phyloP scores from a whole-genome alignment of 257 asterid genomes.

The Primulina huaijiensis region DNA sequence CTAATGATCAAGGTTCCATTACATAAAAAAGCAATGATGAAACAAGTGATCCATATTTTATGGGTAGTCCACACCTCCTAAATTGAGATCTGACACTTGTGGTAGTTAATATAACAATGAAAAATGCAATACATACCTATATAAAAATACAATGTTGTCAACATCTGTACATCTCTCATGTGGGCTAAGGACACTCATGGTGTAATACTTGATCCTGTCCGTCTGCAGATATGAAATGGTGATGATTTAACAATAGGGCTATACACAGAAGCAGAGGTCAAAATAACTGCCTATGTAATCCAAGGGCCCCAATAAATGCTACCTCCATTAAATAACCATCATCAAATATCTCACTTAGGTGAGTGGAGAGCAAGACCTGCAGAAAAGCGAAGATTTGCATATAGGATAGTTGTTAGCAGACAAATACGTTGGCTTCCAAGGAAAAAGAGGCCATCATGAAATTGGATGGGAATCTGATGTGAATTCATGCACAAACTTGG shows the following conservation, averaged over 20 bases:
- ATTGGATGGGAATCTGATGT: slow-evolving; percentile 5
- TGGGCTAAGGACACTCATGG: slow-evolving; percentile 95
- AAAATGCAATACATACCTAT: slow-evolving; percentile 48
- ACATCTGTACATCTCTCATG: slow-evolving; percentile 48
- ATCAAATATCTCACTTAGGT: slow-evolving; percentile 86
- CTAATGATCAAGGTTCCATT: no score
- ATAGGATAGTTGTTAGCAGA: neutral
- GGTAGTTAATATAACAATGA: neutral
- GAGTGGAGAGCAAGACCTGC: slow-evolving; percentile 93
- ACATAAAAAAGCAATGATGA: no score
- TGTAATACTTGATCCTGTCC: slow-evolving; percentile 68
- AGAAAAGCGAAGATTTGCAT: slow-evolving; percentile 25
- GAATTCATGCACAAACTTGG: neutral
- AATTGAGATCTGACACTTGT: neutral
- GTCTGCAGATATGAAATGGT: slow-evolving; percentile 50
- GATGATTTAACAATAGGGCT: slow-evolving; percentile 20
- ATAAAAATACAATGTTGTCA: slow-evolving; percentile 80
- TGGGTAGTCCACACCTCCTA: neutral
- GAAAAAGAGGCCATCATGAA: slow-evolving; percentile 3
- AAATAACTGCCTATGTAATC: slow-evolving; percentile 22
- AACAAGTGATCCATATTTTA: neutral
- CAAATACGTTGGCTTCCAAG: neutral
- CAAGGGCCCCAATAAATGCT: slow-evolving; percentile 25
- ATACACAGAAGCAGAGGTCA: slow-evolving; percentile 24
- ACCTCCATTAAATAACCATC: slow-evolving; percentile 71